These are phyloP conservation scores for Lepidium sativum DNA, from an alignment of 345 rosid genomes.

Conservation along the genomic window DNA sequence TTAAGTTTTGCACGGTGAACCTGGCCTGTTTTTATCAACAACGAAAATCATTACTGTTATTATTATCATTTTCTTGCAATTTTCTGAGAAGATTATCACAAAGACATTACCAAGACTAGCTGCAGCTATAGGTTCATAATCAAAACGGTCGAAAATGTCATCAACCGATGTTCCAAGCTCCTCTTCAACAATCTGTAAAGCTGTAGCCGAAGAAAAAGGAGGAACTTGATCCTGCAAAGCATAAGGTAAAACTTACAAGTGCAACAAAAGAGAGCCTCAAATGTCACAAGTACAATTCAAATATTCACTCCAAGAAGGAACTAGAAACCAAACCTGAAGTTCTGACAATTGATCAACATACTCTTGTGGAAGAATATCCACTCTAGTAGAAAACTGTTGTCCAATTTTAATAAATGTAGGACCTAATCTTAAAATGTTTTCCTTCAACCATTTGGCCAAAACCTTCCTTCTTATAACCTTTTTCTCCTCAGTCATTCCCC, in stretches of 20 bases:
- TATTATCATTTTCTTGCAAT: slow-evolving; percentile 1
- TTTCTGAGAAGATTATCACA: neutral
- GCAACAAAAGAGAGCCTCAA: neutral
- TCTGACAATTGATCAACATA: slow-evolving; percentile 95
- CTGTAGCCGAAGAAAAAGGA: slow-evolving; percentile 91
- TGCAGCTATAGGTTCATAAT: slow-evolving; percentile 93
- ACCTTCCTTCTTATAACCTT: slow-evolving; percentile 54
- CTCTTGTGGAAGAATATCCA: slow-evolving; percentile 96
- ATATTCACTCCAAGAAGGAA: neutral
- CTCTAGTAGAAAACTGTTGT: slow-evolving; percentile 97
- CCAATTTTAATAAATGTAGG: slow-evolving; percentile 98
- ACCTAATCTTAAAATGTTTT: slow-evolving; percentile 81
- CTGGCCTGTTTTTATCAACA: slow-evolving; percentile 67
- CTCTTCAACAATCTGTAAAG: slow-evolving; percentile 74
- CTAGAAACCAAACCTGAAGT: slow-evolving; percentile 61
- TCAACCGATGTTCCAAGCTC: slow-evolving; percentile 79
- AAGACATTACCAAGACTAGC: slow-evolving; percentile 84
- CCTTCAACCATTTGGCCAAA: slow-evolving; percentile 93
- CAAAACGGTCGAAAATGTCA: slow-evolving; percentile 67
- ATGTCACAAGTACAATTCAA: neutral
- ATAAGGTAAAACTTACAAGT: neutral
- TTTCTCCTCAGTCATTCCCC: slow-evolving; percentile 87
- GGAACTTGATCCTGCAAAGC: slow-evolving; percentile 96
- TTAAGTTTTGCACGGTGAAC: slow-evolving; percentile 91
- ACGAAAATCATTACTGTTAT: neutral